Evolutionary conservation across 2,329 filamentous ascomycete genomes (phyloP).

Genomic region (Colletotrichum ledebouriae): DNA sequence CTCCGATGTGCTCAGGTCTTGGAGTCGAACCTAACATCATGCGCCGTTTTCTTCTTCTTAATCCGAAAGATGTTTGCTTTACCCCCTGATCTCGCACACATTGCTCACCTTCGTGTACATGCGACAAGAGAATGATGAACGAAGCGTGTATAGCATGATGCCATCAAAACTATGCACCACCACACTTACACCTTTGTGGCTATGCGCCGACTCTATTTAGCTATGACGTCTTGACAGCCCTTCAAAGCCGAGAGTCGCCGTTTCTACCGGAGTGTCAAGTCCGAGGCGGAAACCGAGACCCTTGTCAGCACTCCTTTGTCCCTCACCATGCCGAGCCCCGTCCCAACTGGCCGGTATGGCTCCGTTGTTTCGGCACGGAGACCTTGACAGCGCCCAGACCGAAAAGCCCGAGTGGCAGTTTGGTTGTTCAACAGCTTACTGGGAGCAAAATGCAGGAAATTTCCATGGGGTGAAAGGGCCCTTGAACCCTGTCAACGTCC

Average conservation of each 20-base stretch:
- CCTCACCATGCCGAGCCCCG: conserved; percentile 11
- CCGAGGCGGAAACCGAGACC: neutral
- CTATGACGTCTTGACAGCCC: too few relatives aligned
- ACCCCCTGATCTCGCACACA: neutral
- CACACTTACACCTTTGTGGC: too few relatives aligned
- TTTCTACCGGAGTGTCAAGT: neutral
- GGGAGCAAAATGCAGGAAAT: neutral
- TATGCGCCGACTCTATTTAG: too few relatives aligned
- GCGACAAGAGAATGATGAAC: neutral
- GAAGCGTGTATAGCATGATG: too few relatives aligned
- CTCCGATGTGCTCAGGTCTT: too few relatives aligned
- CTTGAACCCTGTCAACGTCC: conserved; percentile 13
- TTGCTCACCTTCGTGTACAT: too few relatives aligned
- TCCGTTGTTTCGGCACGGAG: conserved; percentile 15
- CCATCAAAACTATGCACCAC: too few relatives aligned
- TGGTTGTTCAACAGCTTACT: neutral
- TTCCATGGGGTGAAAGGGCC: neutral
- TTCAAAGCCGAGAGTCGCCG: too few relatives aligned
- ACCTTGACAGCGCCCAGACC: neutral
- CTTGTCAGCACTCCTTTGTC: neutral
- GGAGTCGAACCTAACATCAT: too few relatives aligned
- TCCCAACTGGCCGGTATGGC: conserved; percentile 17
- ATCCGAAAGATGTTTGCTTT: neutral
- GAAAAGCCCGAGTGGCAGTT: conserved; percentile 5
- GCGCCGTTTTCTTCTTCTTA: too few relatives aligned